Percentiles rank a stretch among this genome's conserved stretches.
Conservation (phyloP, 495 filamentous ascomycete species). For the Aspergillus homomorphus region DNA sequence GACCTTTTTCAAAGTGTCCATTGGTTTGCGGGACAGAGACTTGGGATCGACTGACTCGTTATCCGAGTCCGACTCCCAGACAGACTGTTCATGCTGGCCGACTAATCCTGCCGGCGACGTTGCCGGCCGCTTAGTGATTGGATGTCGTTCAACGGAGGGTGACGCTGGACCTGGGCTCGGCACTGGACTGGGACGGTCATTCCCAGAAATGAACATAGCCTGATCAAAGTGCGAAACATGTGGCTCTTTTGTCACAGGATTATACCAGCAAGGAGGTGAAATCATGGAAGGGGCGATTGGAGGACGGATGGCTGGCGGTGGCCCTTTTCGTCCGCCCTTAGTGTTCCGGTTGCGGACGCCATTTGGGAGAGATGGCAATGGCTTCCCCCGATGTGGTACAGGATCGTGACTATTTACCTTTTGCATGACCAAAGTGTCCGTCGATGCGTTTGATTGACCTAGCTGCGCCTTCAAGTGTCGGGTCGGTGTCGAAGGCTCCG, state of each 20-base stretch:
- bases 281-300: conserved; percentile 44
- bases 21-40: conserved; percentile 39
- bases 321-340: conserved; percentile 28
- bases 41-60: conserved; percentile 37
- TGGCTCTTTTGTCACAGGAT: conserved; percentile 45
- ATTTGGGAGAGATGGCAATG: conserved; percentile 34
- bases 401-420: conserved; percentile 26
- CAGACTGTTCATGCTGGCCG: conserved; percentile 38
- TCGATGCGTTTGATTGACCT: conserved; percentile 24
- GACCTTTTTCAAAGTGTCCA: conserved; percentile 47
- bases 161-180: conserved; percentile 38
- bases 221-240: conserved; percentile 46
- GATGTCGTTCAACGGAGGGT: conserved; percentile 34
- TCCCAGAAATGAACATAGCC: conserved; percentile 44
- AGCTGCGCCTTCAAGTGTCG: conserved; percentile 23
- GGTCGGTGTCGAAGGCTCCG: conserved; percentile 27
- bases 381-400: conserved; percentile 34
- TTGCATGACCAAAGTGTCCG: conserved; percentile 38
- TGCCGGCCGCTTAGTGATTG: conserved; percentile 38
- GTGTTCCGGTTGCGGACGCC: conserved; percentile 22
- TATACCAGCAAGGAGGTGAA: conserved; percentile 40
- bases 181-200: conserved; percentile 41
- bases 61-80: conserved; percentile 50
- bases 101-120: conserved; percentile 41
- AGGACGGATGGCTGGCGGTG: conserved; percentile 28